These are phyloP conservation scores for Hura crepitans DNA, from an alignment of 441 rosid genomes.

Conservation along the genomic window DNA sequence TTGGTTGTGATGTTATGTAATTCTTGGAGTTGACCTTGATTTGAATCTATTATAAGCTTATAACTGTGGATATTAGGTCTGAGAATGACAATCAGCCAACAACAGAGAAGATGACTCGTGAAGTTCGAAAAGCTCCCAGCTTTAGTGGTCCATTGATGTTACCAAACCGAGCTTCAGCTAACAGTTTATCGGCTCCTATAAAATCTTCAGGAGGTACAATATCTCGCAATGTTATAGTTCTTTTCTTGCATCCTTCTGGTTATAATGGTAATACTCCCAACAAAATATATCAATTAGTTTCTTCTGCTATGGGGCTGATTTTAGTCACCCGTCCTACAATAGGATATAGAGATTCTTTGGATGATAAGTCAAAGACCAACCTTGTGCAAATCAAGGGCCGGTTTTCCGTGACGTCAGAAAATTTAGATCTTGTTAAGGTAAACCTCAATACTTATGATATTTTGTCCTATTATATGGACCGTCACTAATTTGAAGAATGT, in stretches of 20 bases:
- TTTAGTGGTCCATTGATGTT: conserved; percentile 97
- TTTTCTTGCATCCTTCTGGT: neutral
- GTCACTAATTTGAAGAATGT: conserved; percentile 48
- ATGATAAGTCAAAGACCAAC: conserved; percentile 87
- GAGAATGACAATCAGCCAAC: conserved; percentile 54
- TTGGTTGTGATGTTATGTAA: neutral
- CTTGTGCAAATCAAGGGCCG: conserved; percentile 94
- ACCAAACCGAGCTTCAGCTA: conserved; percentile 93
- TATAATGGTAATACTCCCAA: neutral
- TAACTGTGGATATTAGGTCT: conserved; percentile 40
- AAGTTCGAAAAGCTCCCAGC: conserved; percentile 70
- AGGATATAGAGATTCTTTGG: conserved; percentile 92
- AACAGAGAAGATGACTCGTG: conserved; percentile 42
- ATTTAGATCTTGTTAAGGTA: conserved; percentile 91
- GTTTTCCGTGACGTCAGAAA: conserved; percentile 97
- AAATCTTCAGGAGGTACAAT: conserved; percentile 85
- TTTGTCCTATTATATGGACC: conserved; percentile 21
- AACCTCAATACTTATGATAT: conserved; percentile 25
- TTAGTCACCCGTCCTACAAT: conserved; percentile 23
- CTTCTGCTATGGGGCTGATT: neutral
- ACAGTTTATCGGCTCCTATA: conserved; percentile 96
- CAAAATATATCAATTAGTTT: neutral
- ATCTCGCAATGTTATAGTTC: conserved; percentile 6
- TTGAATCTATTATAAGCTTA: conserved; percentile 7
- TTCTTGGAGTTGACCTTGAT: neutral